phyloP scores from a whole-genome alignment of 306 rosid species.

The Astragalus glycyphyllos region DNA sequence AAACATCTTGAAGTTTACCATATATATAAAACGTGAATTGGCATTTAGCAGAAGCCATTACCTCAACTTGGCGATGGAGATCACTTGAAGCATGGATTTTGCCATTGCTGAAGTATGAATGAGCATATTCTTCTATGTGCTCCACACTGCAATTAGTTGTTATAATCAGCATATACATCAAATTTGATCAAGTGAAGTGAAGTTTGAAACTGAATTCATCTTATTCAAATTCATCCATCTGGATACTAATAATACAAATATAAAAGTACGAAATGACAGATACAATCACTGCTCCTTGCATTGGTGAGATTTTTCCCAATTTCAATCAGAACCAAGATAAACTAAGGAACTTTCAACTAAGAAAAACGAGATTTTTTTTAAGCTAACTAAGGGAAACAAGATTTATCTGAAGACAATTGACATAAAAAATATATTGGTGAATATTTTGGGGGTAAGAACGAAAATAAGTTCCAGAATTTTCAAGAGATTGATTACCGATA shows the following conservation, averaged over 20 bases:
- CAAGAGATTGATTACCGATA: constrained; percentile 61
- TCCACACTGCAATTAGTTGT: constrained; percentile 65
- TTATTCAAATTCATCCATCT: constrained; percentile 31
- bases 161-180: constrained; percentile 28
- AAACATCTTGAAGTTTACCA: too few relatives aligned
- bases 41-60: constrained; percentile 41
- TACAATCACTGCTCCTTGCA: constrained; percentile 8
- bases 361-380: constrained; percentile 3
- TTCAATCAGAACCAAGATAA: constrained; percentile 28
- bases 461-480: constrained; percentile 33
- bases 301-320: constrained; percentile 25
- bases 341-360: constrained; percentile 3
- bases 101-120: constrained; percentile 79
- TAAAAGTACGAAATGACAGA: constrained; percentile 30
- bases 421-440: constrained; percentile 11
- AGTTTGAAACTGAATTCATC: constrained; percentile 21
- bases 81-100: constrained; percentile 68
- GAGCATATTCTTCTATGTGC: constrained; percentile 81
- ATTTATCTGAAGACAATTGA: constrained; percentile 17
- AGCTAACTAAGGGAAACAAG: neutral
- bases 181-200: constrained; percentile 33
- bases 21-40: neutral
- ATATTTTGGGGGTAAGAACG: constrained; percentile 1
- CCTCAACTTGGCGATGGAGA: constrained; percentile 58
- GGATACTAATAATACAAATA: constrained; percentile 22